Evolutionary conservation across 495 filamentous ascomycete genomes (phyloP), one percentile per base, ranked within the genome.

Genomic region (Hypoxylon lienhwacheense): DNA sequence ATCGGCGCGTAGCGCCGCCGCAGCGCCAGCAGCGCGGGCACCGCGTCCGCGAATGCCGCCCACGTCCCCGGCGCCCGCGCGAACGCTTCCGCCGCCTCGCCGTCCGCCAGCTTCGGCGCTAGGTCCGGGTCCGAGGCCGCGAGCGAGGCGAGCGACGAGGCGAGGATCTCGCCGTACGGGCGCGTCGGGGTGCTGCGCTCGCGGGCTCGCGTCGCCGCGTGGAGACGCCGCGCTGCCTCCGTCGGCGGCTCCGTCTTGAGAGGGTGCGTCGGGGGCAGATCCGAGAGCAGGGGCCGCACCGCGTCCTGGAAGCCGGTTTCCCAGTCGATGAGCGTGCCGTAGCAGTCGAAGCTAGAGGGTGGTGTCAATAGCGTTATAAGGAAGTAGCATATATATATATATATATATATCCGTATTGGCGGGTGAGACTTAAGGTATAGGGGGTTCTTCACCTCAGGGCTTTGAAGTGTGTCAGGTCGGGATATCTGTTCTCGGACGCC

Each of bases 291-390:
- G 1, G 81, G 78, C 4, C 25, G 31, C 2, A 76, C 64, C 28
- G 64, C 42, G 32, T 48, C 34, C 4, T 42, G 26, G 10, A 73
- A 59, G 52, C 72, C 69, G 31, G 62, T 47, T 66, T 90, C 81
- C 86, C 85, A 89, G 75, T 91, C 86, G 40, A 92, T 83, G 17
- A 91, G 78, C 0, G 89, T 95, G 66, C 88, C 86, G 67, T 89
- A 92, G 75, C 87, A 81, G 67, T 95, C 88, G 73, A 95, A 93
- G 64, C 64, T 67, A 19, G 21, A 36, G 8, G 72, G 74, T 24
- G 83, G 75, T 25, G 19, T 43, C 28, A 26, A 2, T 3, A 12
- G 19, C 1, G 11, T 31, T 25, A n/a, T n/a, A n/a, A n/a, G n/a
- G n/a, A n/a, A n/a, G n/a, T n/a, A 16, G 20, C 2, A n/a, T 31